Evolutionary conservation across 139 green algal genomes (phyloP), one percentile per base, ranked within the genome.

Genomic region (Bryopsis sp.): DNA sequence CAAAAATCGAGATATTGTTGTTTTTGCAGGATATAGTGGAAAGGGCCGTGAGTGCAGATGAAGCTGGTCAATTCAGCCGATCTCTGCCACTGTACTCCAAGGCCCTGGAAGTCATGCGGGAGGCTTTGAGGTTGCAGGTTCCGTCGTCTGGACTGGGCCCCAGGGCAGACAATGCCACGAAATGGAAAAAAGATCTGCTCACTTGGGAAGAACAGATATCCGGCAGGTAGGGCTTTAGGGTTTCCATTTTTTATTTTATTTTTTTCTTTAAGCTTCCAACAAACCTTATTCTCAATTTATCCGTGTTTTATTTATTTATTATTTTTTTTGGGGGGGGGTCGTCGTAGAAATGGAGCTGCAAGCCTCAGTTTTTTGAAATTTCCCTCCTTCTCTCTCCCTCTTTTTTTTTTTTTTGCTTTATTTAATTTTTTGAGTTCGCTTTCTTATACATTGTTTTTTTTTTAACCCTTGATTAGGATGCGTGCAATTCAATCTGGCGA

Each of bases 1-100:
- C n/a, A n/a, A n/a, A n/a, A n/a, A n/a, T n/a, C n/a, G n/a, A n/a
- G n/a, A n/a, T n/a, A n/a, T 54, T 19, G 43, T 26, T 54, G n/a
- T 69, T 32, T 36, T 35, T 24, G 24, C 78, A 91, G 83, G 83
- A 91, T 2, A 82, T 82, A 0, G 19, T 86, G 6, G 76, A 84
- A 39, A 69, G 75, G 3, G 86, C 81, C 0, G 76, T 79, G 39
- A 39, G 64, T 1, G 71, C 77, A 28, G 81, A 90, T 68, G 35
- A 68, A 3, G 68, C 50, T 2, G 65, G 75, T 1, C 47, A 78
- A 2, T 61, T 24, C 67, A 58, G 11, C 5, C 48, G 48, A 5
- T 84, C 86, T 1, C 39, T 73, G 0, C 75, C 76, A 33, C 72
- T 84, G 5, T 92, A 90, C 63, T 38, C 47, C 35, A 81, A 75